Conservation (phyloP, 2,329 filamentous ascomycete species). For the Epichloe typhina region DNA sequence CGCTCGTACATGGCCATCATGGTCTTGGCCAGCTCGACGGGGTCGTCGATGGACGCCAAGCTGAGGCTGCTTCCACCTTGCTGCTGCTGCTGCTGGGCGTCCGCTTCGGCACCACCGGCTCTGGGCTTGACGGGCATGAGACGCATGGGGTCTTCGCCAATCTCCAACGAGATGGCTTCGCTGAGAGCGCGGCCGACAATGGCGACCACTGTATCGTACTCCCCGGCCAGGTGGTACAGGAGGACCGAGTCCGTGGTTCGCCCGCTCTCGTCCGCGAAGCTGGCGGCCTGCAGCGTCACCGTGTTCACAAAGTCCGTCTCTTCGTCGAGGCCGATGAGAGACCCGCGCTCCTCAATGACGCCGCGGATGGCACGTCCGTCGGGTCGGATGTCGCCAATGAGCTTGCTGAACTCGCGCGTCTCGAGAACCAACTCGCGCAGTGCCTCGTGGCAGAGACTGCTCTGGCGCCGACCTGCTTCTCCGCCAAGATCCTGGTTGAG, state of each 20-base stretch:
- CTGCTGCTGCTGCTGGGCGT: constrained; percentile 23
- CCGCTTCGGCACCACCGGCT: constrained; percentile 10
- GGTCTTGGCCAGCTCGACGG: constrained; percentile 43
- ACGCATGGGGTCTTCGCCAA: constrained; percentile 68
- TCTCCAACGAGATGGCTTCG: constrained; percentile 74
- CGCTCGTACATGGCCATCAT: constrained; percentile 52
- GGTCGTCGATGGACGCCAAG: constrained; percentile 46
- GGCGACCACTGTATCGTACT: constrained; percentile 86
- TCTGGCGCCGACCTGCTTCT: constrained; percentile 62
- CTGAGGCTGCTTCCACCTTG: constrained; percentile 41
- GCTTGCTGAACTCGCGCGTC: constrained; percentile 84
- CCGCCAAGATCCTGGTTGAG: constrained; percentile 75
- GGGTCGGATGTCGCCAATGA: constrained; percentile 79
- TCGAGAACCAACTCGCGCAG: constrained; percentile 92
- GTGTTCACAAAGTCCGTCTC: constrained; percentile 77
- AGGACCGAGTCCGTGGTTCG: constrained; percentile 88
- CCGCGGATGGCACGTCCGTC: constrained; percentile 79
- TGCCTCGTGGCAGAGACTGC: constrained; percentile 78
- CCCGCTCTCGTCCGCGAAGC: constrained; percentile 87
- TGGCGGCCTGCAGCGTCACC: constrained; percentile 87
- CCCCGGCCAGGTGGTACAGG: constrained; percentile 84
- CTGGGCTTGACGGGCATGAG: constrained; percentile 71
- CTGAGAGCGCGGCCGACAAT: constrained; percentile 86
- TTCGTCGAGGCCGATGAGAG: constrained; percentile 65
- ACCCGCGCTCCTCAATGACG: constrained; percentile 72